Conservation (phyloP, 768 basidiomycete species). For the Strobilomyces echinocephalus region DNA sequence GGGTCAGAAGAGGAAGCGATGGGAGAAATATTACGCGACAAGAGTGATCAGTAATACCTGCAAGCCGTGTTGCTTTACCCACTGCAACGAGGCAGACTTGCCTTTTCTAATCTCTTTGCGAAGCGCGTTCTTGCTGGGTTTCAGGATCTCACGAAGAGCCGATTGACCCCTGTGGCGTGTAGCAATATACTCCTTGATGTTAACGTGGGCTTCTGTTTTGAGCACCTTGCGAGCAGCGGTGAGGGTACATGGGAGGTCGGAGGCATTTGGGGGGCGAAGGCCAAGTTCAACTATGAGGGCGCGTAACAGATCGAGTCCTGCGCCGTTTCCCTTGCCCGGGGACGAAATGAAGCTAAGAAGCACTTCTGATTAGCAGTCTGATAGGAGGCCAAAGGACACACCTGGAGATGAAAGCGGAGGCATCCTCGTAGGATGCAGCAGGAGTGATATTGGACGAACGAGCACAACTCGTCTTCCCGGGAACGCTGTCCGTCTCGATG, state of each 20-base stretch:
- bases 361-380: not conserved
- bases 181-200: constrained; percentile 68
- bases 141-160: constrained; percentile 57
- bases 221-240: constrained; percentile 66
- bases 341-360: constrained; percentile 21
- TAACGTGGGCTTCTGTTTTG: constrained; percentile 63
- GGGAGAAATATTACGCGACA: constrained; percentile 27
- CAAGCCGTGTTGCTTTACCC: constrained; percentile 62
- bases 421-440: constrained; percentile 22
- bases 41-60: constrained; percentile 59
- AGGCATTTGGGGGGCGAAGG: constrained; percentile 39
- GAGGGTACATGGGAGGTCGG: constrained; percentile 52
- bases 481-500: not conserved
- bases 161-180: constrained; percentile 59
- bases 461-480: not conserved
- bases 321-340: constrained; percentile 9
- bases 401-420: constrained; percentile 26
- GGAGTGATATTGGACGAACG: constrained; percentile 10
- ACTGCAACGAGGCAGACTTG: constrained; percentile 42
- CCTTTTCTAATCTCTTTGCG: constrained; percentile 53
- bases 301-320: constrained; percentile 59
- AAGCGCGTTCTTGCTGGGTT: constrained; percentile 56
- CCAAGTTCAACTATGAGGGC: constrained; percentile 78
- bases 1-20: no score
- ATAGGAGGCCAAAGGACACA: constrained; percentile 4